Evolutionary conservation across 352 stramenopile species (phyloP).

Genomic region (Plasmopara viticola): DNA sequence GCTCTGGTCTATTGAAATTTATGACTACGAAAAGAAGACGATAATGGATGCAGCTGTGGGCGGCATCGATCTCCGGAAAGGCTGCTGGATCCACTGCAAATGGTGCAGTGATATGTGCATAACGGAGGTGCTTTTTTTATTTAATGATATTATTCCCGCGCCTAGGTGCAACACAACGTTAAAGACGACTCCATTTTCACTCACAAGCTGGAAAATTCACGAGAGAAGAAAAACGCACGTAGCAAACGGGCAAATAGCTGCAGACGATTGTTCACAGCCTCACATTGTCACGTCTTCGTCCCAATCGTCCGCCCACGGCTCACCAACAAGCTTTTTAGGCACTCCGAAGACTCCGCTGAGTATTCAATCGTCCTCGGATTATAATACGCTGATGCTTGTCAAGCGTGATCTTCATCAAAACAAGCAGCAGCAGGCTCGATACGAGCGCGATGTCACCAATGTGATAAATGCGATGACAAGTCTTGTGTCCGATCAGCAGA

Average conservation of each 20-base stretch:
- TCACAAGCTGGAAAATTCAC: conserved; percentile 25
- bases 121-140: not conserved
- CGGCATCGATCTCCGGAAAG: conserved; percentile 37
- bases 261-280: conserved; percentile 6
- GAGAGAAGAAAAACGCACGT: conserved; percentile 21
- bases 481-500: conserved; percentile 43
- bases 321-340: conserved; percentile 1
- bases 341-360: not conserved
- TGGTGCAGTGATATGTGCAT: conserved; percentile 14
- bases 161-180: conserved; percentile 36
- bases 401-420: conserved; percentile 19
- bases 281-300: conserved; percentile 21
- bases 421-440: conserved; percentile 16
- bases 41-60: conserved; percentile 35
- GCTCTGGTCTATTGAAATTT: conserved; percentile 36
- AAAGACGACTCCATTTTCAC: conserved; percentile 26
- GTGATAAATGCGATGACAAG: conserved; percentile 42
- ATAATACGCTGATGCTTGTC: conserved; percentile 21
- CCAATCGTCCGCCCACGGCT: conserved; percentile 13
- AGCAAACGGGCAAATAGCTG: conserved; percentile 6
- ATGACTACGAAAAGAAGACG: conserved; percentile 36
- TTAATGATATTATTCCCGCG: not conserved
- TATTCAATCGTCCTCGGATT: conserved; percentile 11
- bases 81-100: conserved; percentile 48
- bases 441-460: conserved; percentile 28